Conservation (phyloP, 75 land plant genomes). For the Picea sitchensis region DNA sequence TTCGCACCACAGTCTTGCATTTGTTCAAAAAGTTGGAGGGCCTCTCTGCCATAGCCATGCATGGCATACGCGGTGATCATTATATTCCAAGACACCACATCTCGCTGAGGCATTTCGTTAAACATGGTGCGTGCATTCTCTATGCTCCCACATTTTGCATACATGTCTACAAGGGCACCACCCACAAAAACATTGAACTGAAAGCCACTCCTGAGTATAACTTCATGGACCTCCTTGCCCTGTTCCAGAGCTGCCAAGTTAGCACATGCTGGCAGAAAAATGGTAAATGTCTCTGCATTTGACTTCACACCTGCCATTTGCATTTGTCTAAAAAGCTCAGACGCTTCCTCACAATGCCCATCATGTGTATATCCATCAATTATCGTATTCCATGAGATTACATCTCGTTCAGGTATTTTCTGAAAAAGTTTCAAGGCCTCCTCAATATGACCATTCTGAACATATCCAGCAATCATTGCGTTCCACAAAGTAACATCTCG, state of each 20-base stretch:
- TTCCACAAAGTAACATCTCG: slow-evolving; percentile 37
- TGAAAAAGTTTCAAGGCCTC: slow-evolving; percentile 9
- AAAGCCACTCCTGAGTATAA: neutral
- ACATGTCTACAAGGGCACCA: slow-evolving; percentile 24
- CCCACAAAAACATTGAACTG: slow-evolving; percentile 9
- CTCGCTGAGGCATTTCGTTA: slow-evolving; percentile 1
- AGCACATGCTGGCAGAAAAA: slow-evolving; percentile 14
- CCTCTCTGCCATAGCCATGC: neutral
- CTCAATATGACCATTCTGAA: slow-evolving; percentile 20
- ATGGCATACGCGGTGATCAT: slow-evolving; percentile 7
- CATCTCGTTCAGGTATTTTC: too few relatives aligned
- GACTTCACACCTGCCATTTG: neutral
- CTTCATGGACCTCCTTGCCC: slow-evolving; percentile 20
- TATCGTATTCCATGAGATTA: too few relatives aligned
- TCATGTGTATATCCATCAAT: too few relatives aligned
- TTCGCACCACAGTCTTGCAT: neutral
- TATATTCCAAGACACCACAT: slow-evolving; percentile 14
- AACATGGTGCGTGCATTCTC: slow-evolving; percentile 11
- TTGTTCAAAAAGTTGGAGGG: neutral
- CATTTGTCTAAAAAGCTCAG: slow-evolving; percentile 7
- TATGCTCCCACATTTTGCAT: slow-evolving; percentile 20
- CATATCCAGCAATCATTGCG: slow-evolving; percentile 22
- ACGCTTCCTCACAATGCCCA: too few relatives aligned
- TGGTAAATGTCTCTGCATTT: slow-evolving; percentile 12
- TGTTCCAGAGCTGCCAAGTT: slow-evolving; percentile 6